phyloP scores from a whole-genome alignment of 768 basidiomycete species.

The Auriscalpium vulgare region DNA sequence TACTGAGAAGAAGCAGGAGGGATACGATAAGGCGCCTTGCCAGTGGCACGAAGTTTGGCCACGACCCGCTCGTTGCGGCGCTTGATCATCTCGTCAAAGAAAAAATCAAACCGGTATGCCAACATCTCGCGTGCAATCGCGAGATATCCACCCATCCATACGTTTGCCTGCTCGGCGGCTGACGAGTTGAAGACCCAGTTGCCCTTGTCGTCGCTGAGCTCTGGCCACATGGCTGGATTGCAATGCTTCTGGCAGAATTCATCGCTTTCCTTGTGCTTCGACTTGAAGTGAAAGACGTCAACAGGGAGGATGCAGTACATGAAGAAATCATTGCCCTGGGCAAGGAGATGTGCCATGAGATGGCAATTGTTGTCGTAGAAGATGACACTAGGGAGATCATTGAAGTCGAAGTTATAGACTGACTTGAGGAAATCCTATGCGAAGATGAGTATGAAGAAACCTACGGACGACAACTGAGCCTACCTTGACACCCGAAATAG shows the following conservation, averaged over 20 bases:
- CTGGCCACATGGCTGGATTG: conserved; percentile 11
- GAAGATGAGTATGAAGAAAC: no score
- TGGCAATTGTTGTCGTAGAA: conserved; percentile 3
- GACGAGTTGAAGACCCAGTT: conserved; percentile 22
- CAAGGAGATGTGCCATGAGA: not conserved
- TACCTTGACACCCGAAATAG: not conserved
- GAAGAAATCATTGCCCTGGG: conserved; percentile 2
- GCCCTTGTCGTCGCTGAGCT: conserved; percentile 4
- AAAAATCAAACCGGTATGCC: conserved; percentile 26
- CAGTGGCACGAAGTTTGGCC: not conserved
- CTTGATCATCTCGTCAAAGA: conserved; percentile 31
- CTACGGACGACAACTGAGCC: no score
- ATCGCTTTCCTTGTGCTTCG: conserved; percentile 16
- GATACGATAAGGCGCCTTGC: no score
- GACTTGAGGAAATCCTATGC: not conserved
- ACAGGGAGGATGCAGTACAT: conserved; percentile 10
- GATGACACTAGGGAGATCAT: not conserved
- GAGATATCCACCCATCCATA: conserved; percentile 19
- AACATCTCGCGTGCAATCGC: conserved; percentile 30
- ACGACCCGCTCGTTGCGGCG: conserved; percentile 15
- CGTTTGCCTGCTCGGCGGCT: conserved; percentile 19
- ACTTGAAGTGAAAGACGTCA: conserved; percentile 19
- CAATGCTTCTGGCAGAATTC: conserved; percentile 13
- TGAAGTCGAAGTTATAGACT: not conserved
- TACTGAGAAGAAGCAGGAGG: no score